Conservation (phyloP, 202 grass and related monocot species). For the Bolboschoenoplectus hybrid region DNA sequence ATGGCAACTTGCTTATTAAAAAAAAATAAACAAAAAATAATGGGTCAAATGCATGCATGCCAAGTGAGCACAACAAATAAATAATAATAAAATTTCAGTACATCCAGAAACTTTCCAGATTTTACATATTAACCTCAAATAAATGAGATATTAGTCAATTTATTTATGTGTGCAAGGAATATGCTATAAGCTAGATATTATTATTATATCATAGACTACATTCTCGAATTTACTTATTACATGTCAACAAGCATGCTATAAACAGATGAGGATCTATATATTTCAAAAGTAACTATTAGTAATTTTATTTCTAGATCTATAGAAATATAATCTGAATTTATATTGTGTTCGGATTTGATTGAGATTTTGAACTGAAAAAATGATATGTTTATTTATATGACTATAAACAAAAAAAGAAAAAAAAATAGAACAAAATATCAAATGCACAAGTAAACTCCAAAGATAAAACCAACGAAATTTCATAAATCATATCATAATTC, state of each 20-base stretch:
- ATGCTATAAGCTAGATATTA: conserved; percentile 1
- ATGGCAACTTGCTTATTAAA: neutral
- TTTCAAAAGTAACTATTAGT: too few relatives aligned
- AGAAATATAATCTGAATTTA: too few relatives aligned
- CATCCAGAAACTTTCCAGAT: neutral
- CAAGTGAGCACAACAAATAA: neutral
- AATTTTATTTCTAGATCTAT: too few relatives aligned
- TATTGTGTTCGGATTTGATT: too few relatives aligned
- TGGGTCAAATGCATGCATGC: neutral
- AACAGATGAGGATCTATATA: neutral
- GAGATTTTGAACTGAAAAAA: too few relatives aligned
- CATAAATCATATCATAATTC: neutral
- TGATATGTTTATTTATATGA: too few relatives aligned
- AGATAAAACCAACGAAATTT: neutral
- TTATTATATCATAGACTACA: neutral
- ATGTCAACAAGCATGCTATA: neutral
- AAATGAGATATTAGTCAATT: neutral
- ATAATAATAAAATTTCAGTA: neutral
- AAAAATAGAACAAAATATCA: neutral
- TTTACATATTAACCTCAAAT: conserved; percentile 1
- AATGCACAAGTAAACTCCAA: conserved; percentile 4
- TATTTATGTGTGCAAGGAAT: neutral
- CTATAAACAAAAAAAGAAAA: too few relatives aligned
- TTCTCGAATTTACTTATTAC: conserved; percentile 14
- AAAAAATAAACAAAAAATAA: neutral